Evolutionary conservation across 352 stramenopile genomes (phyloP), one percentile per base, ranked within the genome.

Genomic region (Globisporangium spiculum): DNA sequence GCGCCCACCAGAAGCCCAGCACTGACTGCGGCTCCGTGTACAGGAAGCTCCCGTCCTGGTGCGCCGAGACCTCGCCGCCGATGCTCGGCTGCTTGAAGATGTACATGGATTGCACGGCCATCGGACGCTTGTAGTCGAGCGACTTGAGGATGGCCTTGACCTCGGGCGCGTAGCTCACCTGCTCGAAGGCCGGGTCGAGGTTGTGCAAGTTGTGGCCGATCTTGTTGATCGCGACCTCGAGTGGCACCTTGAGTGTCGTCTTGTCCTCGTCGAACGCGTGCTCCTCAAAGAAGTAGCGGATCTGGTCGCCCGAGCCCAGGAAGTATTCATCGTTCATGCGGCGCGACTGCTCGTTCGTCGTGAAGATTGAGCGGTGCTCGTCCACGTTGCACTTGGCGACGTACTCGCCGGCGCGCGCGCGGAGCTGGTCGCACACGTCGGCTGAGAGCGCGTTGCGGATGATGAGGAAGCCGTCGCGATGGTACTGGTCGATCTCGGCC

Each of bases 31-130:
- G 96, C 73, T 97, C 84, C 22, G 97, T 99, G 78, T 92, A 97
- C n/a, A 99, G 84, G 72, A 98, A 99, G 32, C 92, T 98, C 14
- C 92, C 97, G 79, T 99, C 97, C 78, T 99, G 97, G 83, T 99
- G 97, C n/a, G 90, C 82, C 60, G 90, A 93, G 0, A 99, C 96
- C 52, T 97, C 92, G 41, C 94, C 96, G 38, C 97, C 96, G 62
- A 98, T 97, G 38, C 78, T 83, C 22, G 92, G 88, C 74, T 98
- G 91, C 75, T 99, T 99, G 81, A 98, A 98, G 75, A 99, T 98
- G 77, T 98, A 99, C 97, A 99, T 99, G 59, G 80, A 96, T 73
- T 98, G 94, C 60, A 97, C 94, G 1, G 96, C 82, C 36, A 98
- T 82, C 1, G 97, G 95, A 36, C 95, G 81, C 50, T 81, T 69